phyloP scores from a whole-genome alignment of 768 basidiomycete species.

The Suillus occidentalis region DNA sequence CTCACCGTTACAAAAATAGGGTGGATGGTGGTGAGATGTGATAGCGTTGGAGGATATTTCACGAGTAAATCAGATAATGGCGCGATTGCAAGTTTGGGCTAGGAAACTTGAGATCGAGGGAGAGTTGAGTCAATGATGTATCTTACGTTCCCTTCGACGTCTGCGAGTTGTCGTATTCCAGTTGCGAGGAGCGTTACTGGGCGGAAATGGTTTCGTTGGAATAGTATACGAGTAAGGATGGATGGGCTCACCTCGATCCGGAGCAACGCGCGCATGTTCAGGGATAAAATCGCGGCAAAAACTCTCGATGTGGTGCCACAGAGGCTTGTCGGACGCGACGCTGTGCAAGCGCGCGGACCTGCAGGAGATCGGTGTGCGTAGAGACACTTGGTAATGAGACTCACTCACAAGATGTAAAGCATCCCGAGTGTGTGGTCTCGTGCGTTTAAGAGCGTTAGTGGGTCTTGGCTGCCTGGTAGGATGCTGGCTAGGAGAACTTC shows the following conservation, averaged over 20 bases:
- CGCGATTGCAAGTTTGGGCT: conserved; percentile 49
- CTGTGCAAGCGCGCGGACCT: conserved; percentile 62
- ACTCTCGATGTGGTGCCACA: conserved; percentile 42
- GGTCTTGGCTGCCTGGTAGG: conserved; percentile 65
- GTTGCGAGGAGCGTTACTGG: conserved; percentile 67
- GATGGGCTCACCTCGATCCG: conserved; percentile 57
- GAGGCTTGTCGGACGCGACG: conserved; percentile 38
- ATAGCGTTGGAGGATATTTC: conserved; percentile 57
- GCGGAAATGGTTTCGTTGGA: conserved; percentile 11
- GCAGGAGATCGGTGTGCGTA: not conserved
- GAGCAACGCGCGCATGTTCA: conserved; percentile 62
- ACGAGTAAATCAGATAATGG: conserved; percentile 60
- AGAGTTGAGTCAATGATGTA: conserved; percentile 1
- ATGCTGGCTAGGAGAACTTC: conserved; percentile 56
- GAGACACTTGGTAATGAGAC: not conserved
- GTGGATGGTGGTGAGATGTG: conserved; percentile 71
- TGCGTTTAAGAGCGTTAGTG: conserved; percentile 57
- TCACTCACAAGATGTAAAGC: conserved; percentile 70
- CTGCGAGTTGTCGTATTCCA: conserved; percentile 56
- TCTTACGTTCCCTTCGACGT: conserved; percentile 51
- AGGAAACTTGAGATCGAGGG: conserved; percentile 22
- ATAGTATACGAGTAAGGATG: not conserved
- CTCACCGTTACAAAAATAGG: conserved; percentile 63
- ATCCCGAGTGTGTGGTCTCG: conserved; percentile 60
- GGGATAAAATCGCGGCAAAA: conserved; percentile 68